Evolutionary conservation across 495 filamentous ascomycete species (phyloP), one percentile per base, ranked within the genome.

Genomic region (Amorphotheca resinae): DNA sequence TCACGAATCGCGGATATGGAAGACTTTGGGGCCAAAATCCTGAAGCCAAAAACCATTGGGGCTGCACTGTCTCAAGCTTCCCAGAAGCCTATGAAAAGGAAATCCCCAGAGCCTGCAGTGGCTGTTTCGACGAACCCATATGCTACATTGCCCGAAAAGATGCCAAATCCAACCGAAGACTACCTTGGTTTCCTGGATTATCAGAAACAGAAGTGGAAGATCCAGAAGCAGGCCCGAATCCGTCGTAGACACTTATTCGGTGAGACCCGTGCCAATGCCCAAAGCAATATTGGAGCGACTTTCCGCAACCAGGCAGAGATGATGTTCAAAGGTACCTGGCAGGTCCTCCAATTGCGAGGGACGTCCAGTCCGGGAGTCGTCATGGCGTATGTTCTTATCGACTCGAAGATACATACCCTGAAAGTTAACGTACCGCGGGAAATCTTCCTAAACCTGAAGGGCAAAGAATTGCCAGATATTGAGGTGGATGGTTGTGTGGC

Each of bases 121-220:
- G 58, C 59, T 6, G 72, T 77, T 23, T 73, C 72, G 5, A 60
- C 69, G 3, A 83, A 96, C 56, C 87, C 88, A 4, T 95, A 84
- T 55, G 81, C 87, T 17, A 77, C 70, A 44, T 73, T 99, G 3
- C 91, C 91, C 0, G 72, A 81, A 25, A 72, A 70, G 38, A 95
- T 95, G 84, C 93, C 91, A 15, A 73, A 69, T 7, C 85, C 88
- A 18, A 79, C 76, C 0, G 79, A 91, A 32, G 85, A 99, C 61
- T 99, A 99, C 46, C 63, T 72, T 17, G 86, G 76, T 0, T 99
- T 94, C 66, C 63, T 99, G 35, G 72, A 81, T 57, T 99, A 99
- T 54, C 91, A 99, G 56, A 99, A 99, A 62, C 76, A 87, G 63
- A 99, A 99, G 59, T 99, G 91, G 91, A 95, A 87, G 63, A 83